Conservation (phyloP, 225 moss, liverwort and hornwort species). For the Neckera pumila region DNA sequence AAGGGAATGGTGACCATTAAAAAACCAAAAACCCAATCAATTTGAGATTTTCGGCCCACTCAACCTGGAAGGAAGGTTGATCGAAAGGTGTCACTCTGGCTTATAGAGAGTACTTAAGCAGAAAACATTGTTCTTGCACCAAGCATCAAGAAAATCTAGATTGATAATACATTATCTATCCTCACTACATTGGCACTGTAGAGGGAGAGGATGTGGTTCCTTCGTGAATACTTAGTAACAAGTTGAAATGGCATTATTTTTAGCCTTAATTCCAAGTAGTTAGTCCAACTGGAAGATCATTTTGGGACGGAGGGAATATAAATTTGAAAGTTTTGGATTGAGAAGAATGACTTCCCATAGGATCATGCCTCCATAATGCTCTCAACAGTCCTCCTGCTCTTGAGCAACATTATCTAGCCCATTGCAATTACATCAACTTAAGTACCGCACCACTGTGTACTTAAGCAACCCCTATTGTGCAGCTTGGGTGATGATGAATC, state of each 20-base stretch:
- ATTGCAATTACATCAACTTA: not conserved
- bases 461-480: not conserved
- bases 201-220: too few species aligned
- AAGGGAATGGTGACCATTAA: too few species aligned
- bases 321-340: not conserved
- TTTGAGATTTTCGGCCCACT: too few species aligned
- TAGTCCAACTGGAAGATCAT: not conserved
- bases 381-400: not conserved
- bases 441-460: not conserved
- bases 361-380: not conserved
- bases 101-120: too few species aligned
- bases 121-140: too few species aligned
- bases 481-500: not conserved
- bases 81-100: too few species aligned
- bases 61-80: too few species aligned
- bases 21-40: too few species aligned
- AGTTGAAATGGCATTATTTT: not conserved
- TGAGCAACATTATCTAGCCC: not conserved
- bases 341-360: not conserved
- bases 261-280: fast-evolving
- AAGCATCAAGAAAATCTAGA: too few species aligned
- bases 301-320: too few species aligned
- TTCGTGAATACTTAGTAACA: not conserved
- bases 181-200: too few species aligned
- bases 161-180: too few species aligned